Evolutionary conservation across 1,284 basidiomycete species (phyloP).

Genomic region (Sporisorium exsertum): DNA sequence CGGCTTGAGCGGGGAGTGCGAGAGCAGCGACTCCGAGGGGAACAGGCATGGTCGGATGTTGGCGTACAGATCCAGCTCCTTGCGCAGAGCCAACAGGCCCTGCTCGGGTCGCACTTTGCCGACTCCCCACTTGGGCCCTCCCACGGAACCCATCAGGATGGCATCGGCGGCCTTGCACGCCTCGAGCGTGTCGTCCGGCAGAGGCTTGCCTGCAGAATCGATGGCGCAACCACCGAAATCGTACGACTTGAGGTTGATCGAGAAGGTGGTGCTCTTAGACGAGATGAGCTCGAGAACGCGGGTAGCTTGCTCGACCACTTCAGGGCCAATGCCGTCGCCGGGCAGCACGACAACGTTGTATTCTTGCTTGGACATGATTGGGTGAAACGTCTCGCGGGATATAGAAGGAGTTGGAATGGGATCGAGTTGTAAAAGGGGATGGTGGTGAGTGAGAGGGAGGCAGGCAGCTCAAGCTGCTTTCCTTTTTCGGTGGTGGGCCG

Average conservation of each 20-base stretch:
- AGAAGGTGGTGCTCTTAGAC: slow-evolving; percentile 74
- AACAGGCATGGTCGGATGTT: slow-evolving; percentile 98
- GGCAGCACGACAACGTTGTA: slow-evolving; percentile 76
- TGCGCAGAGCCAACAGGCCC: slow-evolving; percentile 90
- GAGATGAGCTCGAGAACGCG: slow-evolving; percentile 84
- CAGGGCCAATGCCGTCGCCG: slow-evolving; percentile 98
- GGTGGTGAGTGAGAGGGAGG: neutral
- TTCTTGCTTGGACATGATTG: slow-evolving; percentile 36
- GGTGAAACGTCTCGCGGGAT: neutral
- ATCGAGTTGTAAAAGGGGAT: neutral
- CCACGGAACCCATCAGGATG: slow-evolving; percentile 77
- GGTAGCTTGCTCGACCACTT: slow-evolving; percentile 89
- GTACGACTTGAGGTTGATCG: slow-evolving; percentile 78
- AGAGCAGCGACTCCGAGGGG: slow-evolving; percentile 87
- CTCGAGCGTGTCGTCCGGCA: slow-evolving; percentile 85
- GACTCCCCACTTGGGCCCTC: slow-evolving; percentile 97
- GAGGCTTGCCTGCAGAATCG: slow-evolving; percentile 83
- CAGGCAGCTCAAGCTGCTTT: neutral
- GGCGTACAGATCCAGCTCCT: slow-evolving; percentile 92
- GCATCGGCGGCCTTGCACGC: slow-evolving; percentile 68
- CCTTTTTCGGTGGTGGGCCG: neutral
- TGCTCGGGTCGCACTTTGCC: slow-evolving; percentile 94
- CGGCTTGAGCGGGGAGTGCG: slow-evolving; percentile 91
- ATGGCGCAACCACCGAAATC: slow-evolving; percentile 95
- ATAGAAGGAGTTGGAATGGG: no score